Evolutionary conservation across 345 rosid genomes (phyloP).

Genomic region (Eucalyptus urophylla): DNA sequence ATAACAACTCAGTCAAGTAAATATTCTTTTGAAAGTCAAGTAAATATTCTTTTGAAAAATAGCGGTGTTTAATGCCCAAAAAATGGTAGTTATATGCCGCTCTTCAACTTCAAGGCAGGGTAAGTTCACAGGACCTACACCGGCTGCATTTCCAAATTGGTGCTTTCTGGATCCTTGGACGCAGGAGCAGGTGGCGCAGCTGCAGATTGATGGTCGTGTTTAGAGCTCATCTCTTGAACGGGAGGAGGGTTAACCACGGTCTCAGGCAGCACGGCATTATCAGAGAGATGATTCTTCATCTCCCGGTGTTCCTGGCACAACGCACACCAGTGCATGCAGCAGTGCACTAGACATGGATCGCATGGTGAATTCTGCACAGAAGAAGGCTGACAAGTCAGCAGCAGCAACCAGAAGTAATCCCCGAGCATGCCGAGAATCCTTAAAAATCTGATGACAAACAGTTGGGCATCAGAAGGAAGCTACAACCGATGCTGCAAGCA

Average conservation of each 20-base stretch:
- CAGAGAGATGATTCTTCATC: slow-evolving; percentile 76
- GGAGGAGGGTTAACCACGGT: slow-evolving; percentile 69
- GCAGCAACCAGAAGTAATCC: background rate
- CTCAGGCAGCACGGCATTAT: slow-evolving; percentile 13
- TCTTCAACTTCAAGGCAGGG: background rate
- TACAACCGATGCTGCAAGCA: background rate
- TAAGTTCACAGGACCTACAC: slow-evolving; percentile 7
- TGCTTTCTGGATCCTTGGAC: slow-evolving; percentile 18
- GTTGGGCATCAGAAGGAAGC: background rate
- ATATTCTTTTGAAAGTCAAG: background rate
- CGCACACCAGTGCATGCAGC: slow-evolving; percentile 90
- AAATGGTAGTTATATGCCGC: background rate
- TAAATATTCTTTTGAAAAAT: background rate
- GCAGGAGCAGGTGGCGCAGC: slow-evolving; percentile 9
- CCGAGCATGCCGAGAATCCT: background rate
- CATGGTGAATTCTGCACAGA: slow-evolving; percentile 68
- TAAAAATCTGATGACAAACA: background rate
- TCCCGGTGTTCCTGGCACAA: slow-evolving; percentile 90
- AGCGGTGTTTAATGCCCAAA: background rate
- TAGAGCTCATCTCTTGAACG: slow-evolving; percentile 56
- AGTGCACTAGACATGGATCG: slow-evolving; percentile 73
- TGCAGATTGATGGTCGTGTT: slow-evolving; percentile 11
- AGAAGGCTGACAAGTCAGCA: background rate
- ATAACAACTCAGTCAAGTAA: background rate
- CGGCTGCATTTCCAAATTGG: slow-evolving; percentile 41